These are phyloP conservation scores for Bipolaris gigantea DNA, from an alignment of 2,329 filamentous ascomycete species.

Conservation along the genomic window DNA sequence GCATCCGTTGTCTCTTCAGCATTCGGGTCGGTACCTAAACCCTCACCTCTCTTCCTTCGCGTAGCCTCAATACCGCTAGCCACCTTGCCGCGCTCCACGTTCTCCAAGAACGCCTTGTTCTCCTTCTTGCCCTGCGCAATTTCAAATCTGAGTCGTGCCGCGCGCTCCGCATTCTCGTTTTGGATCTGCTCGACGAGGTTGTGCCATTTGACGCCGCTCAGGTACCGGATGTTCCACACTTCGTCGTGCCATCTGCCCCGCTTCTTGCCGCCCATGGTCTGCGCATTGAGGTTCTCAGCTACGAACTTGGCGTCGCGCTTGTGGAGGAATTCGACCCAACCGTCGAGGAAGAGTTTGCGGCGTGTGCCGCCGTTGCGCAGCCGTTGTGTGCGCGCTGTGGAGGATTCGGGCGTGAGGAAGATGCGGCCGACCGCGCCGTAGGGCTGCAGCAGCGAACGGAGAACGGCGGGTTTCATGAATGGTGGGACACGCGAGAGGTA, in stretches of 20 bases:
- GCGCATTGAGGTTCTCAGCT: slow-evolving; percentile 74
- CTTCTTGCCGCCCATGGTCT: slow-evolving; percentile 81
- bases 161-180: slow-evolving; percentile 77
- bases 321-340: slow-evolving; percentile 80
- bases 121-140: slow-evolving; percentile 74
- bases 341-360: slow-evolving; percentile 78
- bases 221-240: slow-evolving; percentile 80
- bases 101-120: slow-evolving; percentile 78
- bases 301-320: slow-evolving; percentile 78
- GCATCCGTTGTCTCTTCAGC: slow-evolving; percentile 17
- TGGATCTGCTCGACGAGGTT: slow-evolving; percentile 74
- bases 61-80: slow-evolving; percentile 61
- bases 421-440: slow-evolving; percentile 77
- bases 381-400: slow-evolving; percentile 65
- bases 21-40: slow-evolving; percentile 25
- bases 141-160: slow-evolving; percentile 75
- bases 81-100: slow-evolving; percentile 80
- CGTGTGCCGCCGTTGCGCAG: slow-evolving; percentile 78
- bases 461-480: slow-evolving; percentile 82
- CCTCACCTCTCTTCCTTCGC: slow-evolving; percentile 56
- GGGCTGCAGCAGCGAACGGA: slow-evolving; percentile 72
- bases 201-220: slow-evolving; percentile 82
- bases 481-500: slow-evolving; percentile 84
- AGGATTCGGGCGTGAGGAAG: slow-evolving; percentile 77
- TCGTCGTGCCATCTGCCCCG: slow-evolving; percentile 82